phyloP scores from a whole-genome alignment of 805 yeast species.

The Zygosaccharomyces rouxii region DNA sequence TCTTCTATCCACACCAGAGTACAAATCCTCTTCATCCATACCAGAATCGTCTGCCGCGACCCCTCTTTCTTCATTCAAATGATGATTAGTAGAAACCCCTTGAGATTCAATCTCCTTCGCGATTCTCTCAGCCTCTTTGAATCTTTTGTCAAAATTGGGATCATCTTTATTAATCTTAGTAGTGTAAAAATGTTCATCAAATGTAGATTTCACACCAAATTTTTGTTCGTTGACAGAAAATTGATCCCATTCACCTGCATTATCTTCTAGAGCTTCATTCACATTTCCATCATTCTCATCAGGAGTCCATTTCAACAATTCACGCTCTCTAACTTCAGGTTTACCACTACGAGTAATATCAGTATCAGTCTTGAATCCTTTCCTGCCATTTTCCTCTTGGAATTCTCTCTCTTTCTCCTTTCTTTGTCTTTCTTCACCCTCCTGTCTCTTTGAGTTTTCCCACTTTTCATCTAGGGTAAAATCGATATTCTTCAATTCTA shows the following conservation, averaged over 20 bases:
- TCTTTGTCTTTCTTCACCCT: slow-evolving; percentile 8
- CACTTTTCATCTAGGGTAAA: slow-evolving; percentile 26
- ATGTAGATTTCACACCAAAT: slow-evolving; percentile 82
- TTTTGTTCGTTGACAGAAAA: slow-evolving; percentile 84
- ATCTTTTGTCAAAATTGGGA: slow-evolving; percentile 65
- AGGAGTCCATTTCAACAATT: slow-evolving; percentile 81
- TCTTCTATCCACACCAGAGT: slow-evolving; percentile 79
- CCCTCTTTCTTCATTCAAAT: slow-evolving; percentile 91
- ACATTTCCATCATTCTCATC: slow-evolving; percentile 40
- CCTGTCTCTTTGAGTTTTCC: slow-evolving; percentile 14
- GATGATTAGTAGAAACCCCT: slow-evolving; percentile 61
- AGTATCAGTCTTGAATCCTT: slow-evolving; percentile 70
- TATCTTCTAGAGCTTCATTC: slow-evolving; percentile 37
- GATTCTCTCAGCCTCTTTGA: slow-evolving; percentile 66
- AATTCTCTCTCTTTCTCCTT: slow-evolving; percentile 7
- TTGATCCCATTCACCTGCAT: slow-evolving; percentile 71
- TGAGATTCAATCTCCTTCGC: slow-evolving; percentile 81
- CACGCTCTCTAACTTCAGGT: slow-evolving; percentile 53
- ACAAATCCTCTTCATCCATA: slow-evolving; percentile 91
- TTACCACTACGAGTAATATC: slow-evolving; percentile 62
- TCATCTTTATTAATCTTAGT: slow-evolving; percentile 65
- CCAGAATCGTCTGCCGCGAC: slow-evolving; percentile 72
- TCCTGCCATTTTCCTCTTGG: slow-evolving; percentile 7
- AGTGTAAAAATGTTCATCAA: slow-evolving; percentile 81
- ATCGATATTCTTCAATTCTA: slow-evolving; percentile 37